Evolutionary conservation across 2,329 filamentous ascomycete genomes (phyloP).

Genomic region (Gliomastix tumulicola): DNA sequence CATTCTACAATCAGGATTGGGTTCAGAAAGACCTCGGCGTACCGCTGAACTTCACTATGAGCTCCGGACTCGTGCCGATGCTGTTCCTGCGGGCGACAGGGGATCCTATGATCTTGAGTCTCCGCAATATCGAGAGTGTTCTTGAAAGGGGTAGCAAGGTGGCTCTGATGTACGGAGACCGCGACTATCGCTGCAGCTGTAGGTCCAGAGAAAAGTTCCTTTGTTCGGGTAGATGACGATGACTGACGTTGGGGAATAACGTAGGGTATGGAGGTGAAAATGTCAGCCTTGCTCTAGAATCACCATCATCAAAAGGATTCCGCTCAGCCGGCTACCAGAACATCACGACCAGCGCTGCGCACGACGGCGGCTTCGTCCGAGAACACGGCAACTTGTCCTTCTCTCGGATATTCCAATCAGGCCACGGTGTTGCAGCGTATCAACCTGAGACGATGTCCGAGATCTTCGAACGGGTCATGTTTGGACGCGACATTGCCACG

Average conservation of each 20-base stretch:
- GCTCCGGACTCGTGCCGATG: conserved; percentile 24
- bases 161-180: conserved; percentile 61
- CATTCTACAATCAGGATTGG: conserved; percentile 51
- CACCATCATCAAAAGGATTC: conserved; percentile 37
- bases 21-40: conserved; percentile 55
- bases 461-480: conserved; percentile 50
- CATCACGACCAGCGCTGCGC: conserved; percentile 58
- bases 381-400: conserved; percentile 68
- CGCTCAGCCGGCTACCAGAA: conserved; percentile 59
- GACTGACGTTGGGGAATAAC: background rate
- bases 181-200: conserved; percentile 55
- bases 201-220: conserved; percentile 19
- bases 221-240: too few relatives aligned
- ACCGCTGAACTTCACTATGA: conserved; percentile 47
- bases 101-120: conserved; percentile 36
- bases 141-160: conserved; percentile 57
- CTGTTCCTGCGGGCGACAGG: conserved; percentile 53
- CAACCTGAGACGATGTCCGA: conserved; percentile 47
- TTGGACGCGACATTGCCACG: conserved; percentile 42
- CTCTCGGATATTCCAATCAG: conserved; percentile 55
- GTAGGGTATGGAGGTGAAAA: background rate
- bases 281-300: conserved; percentile 45
- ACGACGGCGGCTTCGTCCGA: conserved; percentile 63
- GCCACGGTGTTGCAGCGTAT: conserved; percentile 52
- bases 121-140: conserved; percentile 43